Conservation (phyloP, 2,329 filamentous ascomycete species). For the Fusarium nisikadoi region DNA sequence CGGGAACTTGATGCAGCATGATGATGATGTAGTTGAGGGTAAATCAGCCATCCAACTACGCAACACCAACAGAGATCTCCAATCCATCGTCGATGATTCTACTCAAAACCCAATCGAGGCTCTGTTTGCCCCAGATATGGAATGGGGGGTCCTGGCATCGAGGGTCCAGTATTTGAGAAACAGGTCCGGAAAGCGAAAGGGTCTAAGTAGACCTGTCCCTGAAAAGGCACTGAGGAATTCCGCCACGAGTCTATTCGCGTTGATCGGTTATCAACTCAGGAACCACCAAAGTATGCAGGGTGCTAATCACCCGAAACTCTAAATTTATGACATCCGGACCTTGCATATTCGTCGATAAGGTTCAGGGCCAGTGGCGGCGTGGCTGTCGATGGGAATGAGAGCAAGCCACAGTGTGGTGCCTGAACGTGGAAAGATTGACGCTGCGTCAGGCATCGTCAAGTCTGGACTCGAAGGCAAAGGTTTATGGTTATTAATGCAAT, state of each 20-base stretch:
- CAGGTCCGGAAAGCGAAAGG: constrained; percentile 6
- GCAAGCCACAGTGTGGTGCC: neutral
- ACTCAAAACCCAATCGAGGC: constrained; percentile 4
- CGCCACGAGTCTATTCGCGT: neutral
- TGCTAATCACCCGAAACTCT: neutral
- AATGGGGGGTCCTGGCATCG: neutral
- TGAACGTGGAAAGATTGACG: neutral
- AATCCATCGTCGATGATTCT: neutral
- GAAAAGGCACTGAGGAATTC: constrained; percentile 8
- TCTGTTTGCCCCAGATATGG: neutral
- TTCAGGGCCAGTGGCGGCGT: constrained; percentile 13
- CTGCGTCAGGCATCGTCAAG: constrained; percentile 6
- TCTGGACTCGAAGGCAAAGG: neutral
- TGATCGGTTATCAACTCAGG: neutral
- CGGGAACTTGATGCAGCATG: too few species aligned
- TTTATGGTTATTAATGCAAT: too few species aligned
- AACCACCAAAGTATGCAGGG: neutral
- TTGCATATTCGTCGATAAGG: neutral
- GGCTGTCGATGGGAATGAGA: constrained; percentile 10
- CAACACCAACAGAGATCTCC: neutral
- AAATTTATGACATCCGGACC: neutral
- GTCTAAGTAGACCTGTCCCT: neutral
- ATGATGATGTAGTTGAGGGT: constrained; percentile 5
- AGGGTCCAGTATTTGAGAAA: neutral
- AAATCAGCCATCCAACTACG: neutral